These are phyloP conservation scores for Microcyclospora tardicrescens DNA, from an alignment of 2,329 filamentous ascomycete genomes.

Conservation along the genomic window DNA sequence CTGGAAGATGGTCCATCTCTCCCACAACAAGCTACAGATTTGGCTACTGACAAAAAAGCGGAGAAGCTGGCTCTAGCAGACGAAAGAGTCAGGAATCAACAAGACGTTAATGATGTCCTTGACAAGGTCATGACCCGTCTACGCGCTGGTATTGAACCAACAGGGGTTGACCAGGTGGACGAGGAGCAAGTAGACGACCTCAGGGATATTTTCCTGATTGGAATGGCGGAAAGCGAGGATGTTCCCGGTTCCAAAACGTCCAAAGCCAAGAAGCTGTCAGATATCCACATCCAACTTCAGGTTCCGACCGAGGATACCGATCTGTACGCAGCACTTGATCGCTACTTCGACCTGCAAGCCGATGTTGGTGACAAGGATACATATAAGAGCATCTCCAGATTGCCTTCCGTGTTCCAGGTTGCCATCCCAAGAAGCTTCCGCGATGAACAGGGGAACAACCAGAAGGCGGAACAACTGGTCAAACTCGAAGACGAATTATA, in stretches of 20 bases:
- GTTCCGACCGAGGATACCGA: constrained; percentile 46
- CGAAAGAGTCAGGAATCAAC: constrained; percentile 51
- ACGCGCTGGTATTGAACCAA: constrained; percentile 72
- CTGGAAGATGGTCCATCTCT: neutral
- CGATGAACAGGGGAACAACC: constrained; percentile 43
- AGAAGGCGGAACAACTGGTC: constrained; percentile 66
- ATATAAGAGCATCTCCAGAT: constrained; percentile 51
- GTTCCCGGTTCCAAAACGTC: constrained; percentile 7
- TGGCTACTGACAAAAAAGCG: constrained; percentile 30
- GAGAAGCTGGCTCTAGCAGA: constrained; percentile 37
- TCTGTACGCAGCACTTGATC: constrained; percentile 74
- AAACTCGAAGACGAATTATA: constrained; percentile 70
- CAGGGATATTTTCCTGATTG: constrained; percentile 18
- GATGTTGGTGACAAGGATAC: constrained; percentile 41
- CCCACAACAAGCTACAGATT: constrained; percentile 34
- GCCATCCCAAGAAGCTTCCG: constrained; percentile 75
- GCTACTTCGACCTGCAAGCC: constrained; percentile 67
- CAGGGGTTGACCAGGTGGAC: constrained; percentile 50
- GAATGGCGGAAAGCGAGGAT: constrained; percentile 10
- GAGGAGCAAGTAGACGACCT: constrained; percentile 56
- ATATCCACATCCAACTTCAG: constrained; percentile 53
- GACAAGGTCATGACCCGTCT: constrained; percentile 82
- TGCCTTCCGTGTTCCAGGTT: constrained; percentile 77
- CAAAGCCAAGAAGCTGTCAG: constrained; percentile 7
- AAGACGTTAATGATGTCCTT: constrained; percentile 94